Evolutionary conservation across 2,329 filamentous ascomycete species (phyloP).

Genomic region (Juglanconis juglandina): DNA sequence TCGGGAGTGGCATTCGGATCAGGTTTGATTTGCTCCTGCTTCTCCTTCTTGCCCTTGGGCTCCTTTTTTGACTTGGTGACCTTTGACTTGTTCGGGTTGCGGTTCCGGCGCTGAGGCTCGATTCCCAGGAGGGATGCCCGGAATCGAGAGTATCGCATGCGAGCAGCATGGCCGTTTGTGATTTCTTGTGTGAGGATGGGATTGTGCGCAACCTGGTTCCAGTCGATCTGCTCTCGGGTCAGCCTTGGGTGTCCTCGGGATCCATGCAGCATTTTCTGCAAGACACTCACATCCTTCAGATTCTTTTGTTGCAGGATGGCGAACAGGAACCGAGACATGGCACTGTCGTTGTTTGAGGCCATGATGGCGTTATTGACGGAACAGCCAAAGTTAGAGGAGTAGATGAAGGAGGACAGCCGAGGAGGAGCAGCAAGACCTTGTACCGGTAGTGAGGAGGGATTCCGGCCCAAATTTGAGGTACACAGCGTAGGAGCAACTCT

Average conservation of each 20-base stretch:
- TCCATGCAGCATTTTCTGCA: background rate
- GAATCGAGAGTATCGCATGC: constrained; percentile 58
- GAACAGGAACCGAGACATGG: constrained; percentile 56
- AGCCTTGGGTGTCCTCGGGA: constrained; percentile 13
- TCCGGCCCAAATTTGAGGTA: constrained; percentile 27
- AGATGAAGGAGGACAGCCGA: background rate
- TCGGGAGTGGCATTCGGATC: constrained; percentile 31
- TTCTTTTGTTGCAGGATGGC: constrained; percentile 59
- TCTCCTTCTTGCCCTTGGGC: constrained; percentile 33
- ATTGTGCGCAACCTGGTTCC: constrained; percentile 54
- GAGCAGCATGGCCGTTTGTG: constrained; percentile 58
- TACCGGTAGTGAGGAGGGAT: constrained; percentile 21
- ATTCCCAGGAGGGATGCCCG: constrained; percentile 43
- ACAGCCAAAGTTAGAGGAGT: constrained; percentile 15
- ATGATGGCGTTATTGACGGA: constrained; percentile 33
- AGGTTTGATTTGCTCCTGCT: constrained; percentile 37
- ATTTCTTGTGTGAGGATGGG: constrained; percentile 52
- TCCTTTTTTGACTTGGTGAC: constrained; percentile 46
- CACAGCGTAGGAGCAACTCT: constrained; percentile 13
- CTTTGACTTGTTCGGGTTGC: constrained; percentile 38
- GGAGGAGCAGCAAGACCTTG: constrained; percentile 15
- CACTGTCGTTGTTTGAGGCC: constrained; percentile 54
- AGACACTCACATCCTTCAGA: constrained; percentile 53
- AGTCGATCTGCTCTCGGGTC: constrained; percentile 49
- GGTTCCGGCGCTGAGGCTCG: constrained; percentile 46